Base-by-base conservation (phyloP, 495 filamentous ascomycete species). In the Aspergillus avenaceus region DNA sequence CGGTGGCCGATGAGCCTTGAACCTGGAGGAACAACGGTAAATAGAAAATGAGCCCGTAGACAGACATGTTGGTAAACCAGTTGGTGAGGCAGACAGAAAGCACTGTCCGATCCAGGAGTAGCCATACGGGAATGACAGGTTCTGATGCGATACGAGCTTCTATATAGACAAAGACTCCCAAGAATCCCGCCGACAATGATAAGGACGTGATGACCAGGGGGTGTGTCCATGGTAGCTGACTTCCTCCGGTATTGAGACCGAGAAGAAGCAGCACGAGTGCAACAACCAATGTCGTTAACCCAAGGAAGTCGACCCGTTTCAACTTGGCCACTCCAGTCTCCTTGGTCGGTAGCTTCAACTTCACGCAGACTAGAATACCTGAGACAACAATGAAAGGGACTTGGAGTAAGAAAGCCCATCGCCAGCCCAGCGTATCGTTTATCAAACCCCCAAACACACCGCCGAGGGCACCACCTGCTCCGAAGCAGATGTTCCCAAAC, bases 221-320 rank as follows among this genome's bases (percentile, higher is more conserved):
- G 49, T 95, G 87, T 1, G 72, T 80, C 91, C 91, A 96, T 2
- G 90, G 86, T 0, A 96, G 80, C 14, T 88, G 65, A 50, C 92
- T 95, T 5, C 91, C 91, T 11, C 90, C 91, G 1, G 86, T 82
- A 58, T 90, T 96, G 44, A 97, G 76, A 1, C 89, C 90, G 0
- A 93, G 70, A 2, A 96, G 73, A 0, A 96, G 67, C 9, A 90
- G 65, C 2, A 91, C 81, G n/a, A 96, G 74, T 13, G 77, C 82
- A 11, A 78, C 56, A 18, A 91, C 75, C 24, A 91, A 75, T 0
- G 84, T 80, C 11, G 87, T 73, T 4, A 85, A 80, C 2, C 91
- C 91, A 0, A 82, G 67, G 63, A 91, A 95, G 67, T 96, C 91
- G n/a, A 96, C 80, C n/a, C 90, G 83, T 29, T 79, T 79, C 49